These are phyloP conservation scores for Phlebiopsis gigantea DNA, from an alignment of 768 basidiomycete species.

Conservation along the genomic window DNA sequence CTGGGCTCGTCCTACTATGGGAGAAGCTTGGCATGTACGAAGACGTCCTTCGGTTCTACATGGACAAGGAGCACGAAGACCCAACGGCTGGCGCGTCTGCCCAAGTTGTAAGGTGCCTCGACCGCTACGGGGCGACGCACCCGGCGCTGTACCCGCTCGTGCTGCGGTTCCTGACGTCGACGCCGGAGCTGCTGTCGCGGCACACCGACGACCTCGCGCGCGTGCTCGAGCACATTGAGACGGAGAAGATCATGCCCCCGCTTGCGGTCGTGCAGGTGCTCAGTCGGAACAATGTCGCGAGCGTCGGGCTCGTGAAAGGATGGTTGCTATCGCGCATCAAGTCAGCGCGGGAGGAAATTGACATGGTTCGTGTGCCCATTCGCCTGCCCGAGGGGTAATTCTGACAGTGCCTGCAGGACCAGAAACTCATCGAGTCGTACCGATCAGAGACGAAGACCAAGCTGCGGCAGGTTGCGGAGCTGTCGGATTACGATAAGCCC, in stretches of 20 bases:
- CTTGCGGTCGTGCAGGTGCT: conserved; percentile 87
- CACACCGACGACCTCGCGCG: conserved; percentile 68
- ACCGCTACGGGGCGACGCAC: conserved; percentile 63
- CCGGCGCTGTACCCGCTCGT: conserved; percentile 84
- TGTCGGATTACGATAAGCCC: conserved; percentile 74
- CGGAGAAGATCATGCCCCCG: conserved; percentile 79
- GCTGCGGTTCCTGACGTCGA: conserved; percentile 83
- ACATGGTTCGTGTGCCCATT: conserved; percentile 52
- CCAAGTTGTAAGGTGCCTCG: conserved; percentile 70
- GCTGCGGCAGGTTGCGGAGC: conserved; percentile 73
- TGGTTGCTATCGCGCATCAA: conserved; percentile 83
- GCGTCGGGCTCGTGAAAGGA: conserved; percentile 85
- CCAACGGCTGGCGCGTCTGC: conserved; percentile 34
- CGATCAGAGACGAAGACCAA: conserved; percentile 78
- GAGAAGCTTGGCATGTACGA: conserved; percentile 95
- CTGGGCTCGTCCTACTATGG: conserved; percentile 86
- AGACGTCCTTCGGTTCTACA: conserved; percentile 90
- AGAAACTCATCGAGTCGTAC: conserved; percentile 83
- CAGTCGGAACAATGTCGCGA: conserved; percentile 84
- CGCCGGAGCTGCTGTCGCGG: conserved; percentile 60
- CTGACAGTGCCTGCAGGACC: conserved; percentile 51
- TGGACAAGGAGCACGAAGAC: conserved; percentile 60
- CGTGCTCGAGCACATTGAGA: conserved; percentile 75
- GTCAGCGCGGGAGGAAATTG: conserved; percentile 69
- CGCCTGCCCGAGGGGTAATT: background rate